A percentile compares a stretch with the other conserved stretches of the same genome.
phyloP scores from a whole-genome alignment of 208 protist species.

The Leishmania arabica region DNA sequence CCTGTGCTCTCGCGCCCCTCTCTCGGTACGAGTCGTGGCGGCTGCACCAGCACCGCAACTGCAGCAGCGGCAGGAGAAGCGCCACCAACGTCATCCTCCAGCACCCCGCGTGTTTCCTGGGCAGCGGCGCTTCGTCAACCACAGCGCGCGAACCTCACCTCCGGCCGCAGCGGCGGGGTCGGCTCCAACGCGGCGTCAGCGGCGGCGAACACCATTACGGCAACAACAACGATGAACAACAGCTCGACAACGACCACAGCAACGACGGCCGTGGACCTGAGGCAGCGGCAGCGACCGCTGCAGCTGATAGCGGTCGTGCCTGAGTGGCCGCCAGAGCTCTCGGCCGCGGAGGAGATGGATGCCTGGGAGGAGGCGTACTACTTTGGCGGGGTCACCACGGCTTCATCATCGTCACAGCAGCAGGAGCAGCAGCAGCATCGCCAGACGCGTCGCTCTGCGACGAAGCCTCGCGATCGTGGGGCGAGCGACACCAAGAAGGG shows the following conservation, averaged over 20 bases:
- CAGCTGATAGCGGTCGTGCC: background rate
- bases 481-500: background rate
- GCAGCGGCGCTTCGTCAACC: conserved; percentile 19
- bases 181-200: background rate
- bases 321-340: conserved; percentile 29
- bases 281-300: background rate
- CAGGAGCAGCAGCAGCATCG: background rate
- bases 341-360: conserved; percentile 28
- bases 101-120: conserved; percentile 13
- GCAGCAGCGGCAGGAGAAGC: background rate
- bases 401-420: background rate
- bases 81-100: background rate
- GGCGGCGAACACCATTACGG: background rate
- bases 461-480: background rate
- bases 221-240: conserved; percentile 21
- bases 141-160: background rate
- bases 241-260: conserved; percentile 6
- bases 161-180: conserved; percentile 6
- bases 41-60: background rate
- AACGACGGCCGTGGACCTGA: background rate
- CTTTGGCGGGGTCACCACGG: background rate
- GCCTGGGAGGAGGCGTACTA: conserved; percentile 28
- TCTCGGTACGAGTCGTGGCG: conserved; percentile 4
- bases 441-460: background rate
- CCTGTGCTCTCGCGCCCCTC: conserved; percentile 9